phyloP scores from a whole-genome alignment of 805 yeast genomes.

The Yamadazyma sp. region DNA sequence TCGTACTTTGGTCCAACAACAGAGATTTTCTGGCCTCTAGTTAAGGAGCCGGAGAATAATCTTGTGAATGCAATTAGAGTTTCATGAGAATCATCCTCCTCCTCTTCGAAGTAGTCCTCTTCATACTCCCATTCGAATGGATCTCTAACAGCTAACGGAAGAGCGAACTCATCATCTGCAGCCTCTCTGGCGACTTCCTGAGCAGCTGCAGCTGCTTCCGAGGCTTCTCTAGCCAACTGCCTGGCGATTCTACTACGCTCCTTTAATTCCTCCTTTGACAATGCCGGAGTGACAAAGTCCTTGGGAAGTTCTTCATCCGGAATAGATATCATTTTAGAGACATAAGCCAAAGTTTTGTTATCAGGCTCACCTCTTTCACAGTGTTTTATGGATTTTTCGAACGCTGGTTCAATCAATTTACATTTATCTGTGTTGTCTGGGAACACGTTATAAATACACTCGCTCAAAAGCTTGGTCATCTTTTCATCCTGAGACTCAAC shows the following conservation, averaged over 20 bases:
- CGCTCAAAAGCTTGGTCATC: conserved; percentile 59
- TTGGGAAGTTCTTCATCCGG: conserved; percentile 79
- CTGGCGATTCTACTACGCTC: conserved; percentile 67
- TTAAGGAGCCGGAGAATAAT: conserved; percentile 79
- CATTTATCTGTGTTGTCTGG: conserved; percentile 30
- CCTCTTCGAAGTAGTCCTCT: conserved; percentile 47
- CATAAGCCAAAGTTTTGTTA: conserved; percentile 58
- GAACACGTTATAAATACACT: conserved; percentile 46
- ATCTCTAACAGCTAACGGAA: conserved; percentile 29
- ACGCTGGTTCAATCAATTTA: conserved; percentile 45
- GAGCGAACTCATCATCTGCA: conserved; percentile 25
- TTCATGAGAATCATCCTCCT: conserved; percentile 54
- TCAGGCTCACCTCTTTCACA: conserved; percentile 70
- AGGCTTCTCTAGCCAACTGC: conserved; percentile 66
- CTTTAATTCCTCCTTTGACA: conserved; percentile 55
- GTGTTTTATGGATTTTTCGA: conserved; percentile 55
- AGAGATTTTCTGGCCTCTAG: conserved; percentile 70
- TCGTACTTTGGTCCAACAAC: conserved; percentile 87
- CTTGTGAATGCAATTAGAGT: conserved; percentile 85
- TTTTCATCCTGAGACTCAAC: conserved; percentile 68
- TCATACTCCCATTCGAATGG: conserved; percentile 48
- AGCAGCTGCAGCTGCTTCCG: conserved; percentile 44
- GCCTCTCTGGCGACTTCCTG: conserved; percentile 23
- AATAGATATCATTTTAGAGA: conserved; percentile 85
- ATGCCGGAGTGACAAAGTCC: conserved; percentile 33